Base-by-base conservation (phyloP, 345 rosid species). In the Heritiera littoralis region DNA sequence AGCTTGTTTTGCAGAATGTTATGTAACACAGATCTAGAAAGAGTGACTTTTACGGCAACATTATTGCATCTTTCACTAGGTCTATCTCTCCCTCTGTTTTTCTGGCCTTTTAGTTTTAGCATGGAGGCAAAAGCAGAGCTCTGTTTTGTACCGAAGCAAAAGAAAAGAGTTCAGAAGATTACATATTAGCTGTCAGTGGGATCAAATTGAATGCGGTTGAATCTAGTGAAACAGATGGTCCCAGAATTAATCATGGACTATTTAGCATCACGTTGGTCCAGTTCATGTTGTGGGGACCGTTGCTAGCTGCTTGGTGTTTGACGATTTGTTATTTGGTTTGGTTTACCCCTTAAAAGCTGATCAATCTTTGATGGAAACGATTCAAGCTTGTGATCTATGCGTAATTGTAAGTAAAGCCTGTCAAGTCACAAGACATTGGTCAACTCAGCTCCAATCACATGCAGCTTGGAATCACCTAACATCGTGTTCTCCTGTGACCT, bases 171-270 rank as follows among this genome's bases (percentile, higher is more conserved):
- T 17, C 11, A 48, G 61, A 81, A 14, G 11, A 40, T 67, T 54
- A 72, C 81, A 64, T 66, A 58, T 79, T 71, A 84, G 82, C 84
- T 81, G 85, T 76, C 81, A 38, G 3, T 32, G 15, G 74, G 77
- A 20, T 58, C 38, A 41, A 13, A 75, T 52, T 55, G 45, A 64
- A 79, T 75, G 80, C 28, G 63, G 63, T 18, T n/a, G 71, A 79
- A 77, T 38, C 54, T 70, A 77, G 76, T 32, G 65, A n/a, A n/a
- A 28, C 41, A 17, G 8, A 20, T 51, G 75, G 66, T 71, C 61
- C 76, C 5, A 8, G n/a, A 65, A 65, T 54, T 49, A 18, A 79
- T 74, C 84, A 74, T 7, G 35, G 17, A 69, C 84, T 67, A 17
- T 74, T 38, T 7, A 41, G 23, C 63, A 0, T 76, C 60, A 67